These are phyloP conservation scores for Tetrapisispora taiwanensis DNA, from an alignment of 805 yeast species.

Conservation along the genomic window DNA sequence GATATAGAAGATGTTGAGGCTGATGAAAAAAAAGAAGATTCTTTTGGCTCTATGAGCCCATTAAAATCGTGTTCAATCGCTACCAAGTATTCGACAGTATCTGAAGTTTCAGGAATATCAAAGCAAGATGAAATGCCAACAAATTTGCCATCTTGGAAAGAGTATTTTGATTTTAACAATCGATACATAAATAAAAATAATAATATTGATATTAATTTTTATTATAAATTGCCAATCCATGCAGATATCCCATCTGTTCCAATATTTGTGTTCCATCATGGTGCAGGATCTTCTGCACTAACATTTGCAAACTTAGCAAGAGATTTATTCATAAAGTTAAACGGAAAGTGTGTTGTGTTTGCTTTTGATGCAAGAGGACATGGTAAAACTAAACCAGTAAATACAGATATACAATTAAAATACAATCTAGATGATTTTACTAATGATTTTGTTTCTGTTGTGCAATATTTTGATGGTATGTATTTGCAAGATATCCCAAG, in stretches of 20 bases:
- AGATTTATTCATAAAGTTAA: constrained; percentile 24
- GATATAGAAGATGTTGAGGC: constrained; percentile 6
- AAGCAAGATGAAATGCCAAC: not conserved
- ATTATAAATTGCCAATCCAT: constrained; percentile 44
- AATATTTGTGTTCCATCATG: constrained; percentile 74
- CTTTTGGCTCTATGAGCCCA: no score
- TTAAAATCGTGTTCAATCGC: no score
- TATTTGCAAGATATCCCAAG: constrained; percentile 6
- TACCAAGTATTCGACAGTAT: not conserved
- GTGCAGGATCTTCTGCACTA: constrained; percentile 86
- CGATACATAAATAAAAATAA: constrained; percentile 8
- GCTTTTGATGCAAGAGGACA: constrained; percentile 82
- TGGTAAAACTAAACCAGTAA: constrained; percentile 39
- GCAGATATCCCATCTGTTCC: constrained; percentile 31
- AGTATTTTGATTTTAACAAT: constrained; percentile 17
- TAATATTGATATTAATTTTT: constrained; percentile 38
- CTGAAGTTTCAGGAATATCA: not conserved
- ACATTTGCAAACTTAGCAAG: constrained; percentile 54
- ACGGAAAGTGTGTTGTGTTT: constrained; percentile 49
- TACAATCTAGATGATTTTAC: constrained; percentile 43
- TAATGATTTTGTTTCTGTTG: constrained; percentile 45
- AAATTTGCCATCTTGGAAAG: constrained; percentile 14
- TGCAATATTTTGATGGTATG: constrained; percentile 31
- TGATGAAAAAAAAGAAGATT: not conserved
- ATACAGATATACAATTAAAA: constrained; percentile 21